These are phyloP conservation scores for Phytophthora melonis DNA, from an alignment of 352 stramenopile genomes.

Conservation along the genomic window DNA sequence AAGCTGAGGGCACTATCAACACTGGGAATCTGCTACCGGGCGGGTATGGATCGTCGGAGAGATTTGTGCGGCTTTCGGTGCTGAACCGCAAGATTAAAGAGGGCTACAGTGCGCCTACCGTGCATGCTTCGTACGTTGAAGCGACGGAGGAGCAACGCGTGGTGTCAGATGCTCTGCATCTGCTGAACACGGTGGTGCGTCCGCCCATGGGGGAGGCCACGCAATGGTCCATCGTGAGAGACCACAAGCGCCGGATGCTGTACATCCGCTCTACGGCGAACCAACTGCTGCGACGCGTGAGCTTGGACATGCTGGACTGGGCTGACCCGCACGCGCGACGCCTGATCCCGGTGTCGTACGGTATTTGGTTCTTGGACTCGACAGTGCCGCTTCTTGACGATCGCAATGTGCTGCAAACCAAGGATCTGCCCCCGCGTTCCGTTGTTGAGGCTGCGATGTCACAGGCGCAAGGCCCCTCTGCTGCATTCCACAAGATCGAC, in stretches of 20 bases:
- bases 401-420: slow-evolving; percentile 51
- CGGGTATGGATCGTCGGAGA: slow-evolving; percentile 62
- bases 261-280: slow-evolving; percentile 81
- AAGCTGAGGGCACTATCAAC: slow-evolving; percentile 26
- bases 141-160: slow-evolving; percentile 62
- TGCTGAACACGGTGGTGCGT: slow-evolving; percentile 74
- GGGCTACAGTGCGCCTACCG: slow-evolving; percentile 47
- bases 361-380: slow-evolving; percentile 72
- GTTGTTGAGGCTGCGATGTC: slow-evolving; percentile 51
- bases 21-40: slow-evolving; percentile 41
- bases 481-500: slow-evolving; percentile 9
- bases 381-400: slow-evolving; percentile 54
- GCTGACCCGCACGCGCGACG: slow-evolving; percentile 43
- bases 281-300: slow-evolving; percentile 68
- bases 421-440: slow-evolving; percentile 68
- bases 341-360: slow-evolving; percentile 68
- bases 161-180: slow-evolving; percentile 65
- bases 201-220: slow-evolving; percentile 58
- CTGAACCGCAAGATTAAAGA: slow-evolving; percentile 56
- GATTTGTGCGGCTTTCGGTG: slow-evolving; percentile 74
- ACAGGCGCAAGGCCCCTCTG: slow-evolving; percentile 3
- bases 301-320: slow-evolving; percentile 71
- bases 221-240: slow-evolving; percentile 76
- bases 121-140: slow-evolving; percentile 56
- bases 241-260: slow-evolving; percentile 68